Percentiles rank a stretch among this genome's conserved stretches.
Conservation (phyloP, 129 eudicot species). For the Dittrichia graveolens region DNA sequence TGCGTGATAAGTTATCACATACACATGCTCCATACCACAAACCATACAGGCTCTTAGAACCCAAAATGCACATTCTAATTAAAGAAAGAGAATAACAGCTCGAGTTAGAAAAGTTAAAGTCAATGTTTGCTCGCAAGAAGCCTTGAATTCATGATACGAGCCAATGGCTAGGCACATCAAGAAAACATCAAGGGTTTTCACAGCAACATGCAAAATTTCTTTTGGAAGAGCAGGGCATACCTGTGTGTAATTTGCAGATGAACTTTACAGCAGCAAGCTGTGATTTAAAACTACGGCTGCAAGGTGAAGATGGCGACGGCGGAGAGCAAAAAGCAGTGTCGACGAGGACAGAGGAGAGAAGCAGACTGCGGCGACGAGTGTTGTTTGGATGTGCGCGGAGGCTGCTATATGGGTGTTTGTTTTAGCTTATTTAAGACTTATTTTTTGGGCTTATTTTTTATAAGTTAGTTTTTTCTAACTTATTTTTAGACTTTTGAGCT, state of each 20-base stretch:
- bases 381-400: too few relatives aligned
- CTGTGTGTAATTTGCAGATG: background rate
- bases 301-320: background rate
- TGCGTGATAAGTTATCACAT: background rate
- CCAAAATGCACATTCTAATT: background rate
- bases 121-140: background rate
- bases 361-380: too few relatives aligned
- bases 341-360: background rate
- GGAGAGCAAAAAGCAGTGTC: background rate
- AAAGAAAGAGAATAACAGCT: background rate
- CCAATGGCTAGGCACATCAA: background rate
- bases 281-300: background rate
- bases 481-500: too few relatives aligned
- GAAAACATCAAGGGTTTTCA: background rate
- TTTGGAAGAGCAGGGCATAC: background rate
- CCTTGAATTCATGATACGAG: background rate
- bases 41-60: too few relatives aligned
- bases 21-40: background rate
- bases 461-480: too few relatives aligned
- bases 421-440: too few relatives aligned
- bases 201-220: background rate
- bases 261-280: background rate
- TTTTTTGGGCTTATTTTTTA: too few relatives aligned
- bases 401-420: too few relatives aligned
- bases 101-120: background rate